Evolutionary conservation across 345 rosid species (phyloP).

Genomic region (Passiflora organensis): DNA sequence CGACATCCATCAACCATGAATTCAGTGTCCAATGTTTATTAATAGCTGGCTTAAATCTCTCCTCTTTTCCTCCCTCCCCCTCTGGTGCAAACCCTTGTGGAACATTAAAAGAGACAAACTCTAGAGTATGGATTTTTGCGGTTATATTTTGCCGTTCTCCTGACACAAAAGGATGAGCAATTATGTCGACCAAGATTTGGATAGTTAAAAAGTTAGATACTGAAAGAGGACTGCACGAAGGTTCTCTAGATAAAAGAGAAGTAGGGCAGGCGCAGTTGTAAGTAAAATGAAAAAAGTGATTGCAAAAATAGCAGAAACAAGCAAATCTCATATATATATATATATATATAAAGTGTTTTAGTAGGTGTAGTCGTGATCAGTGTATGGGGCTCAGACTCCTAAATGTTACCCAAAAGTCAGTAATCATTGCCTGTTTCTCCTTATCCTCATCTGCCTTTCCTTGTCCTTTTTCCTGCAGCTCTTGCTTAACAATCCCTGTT

Average conservation of each 20-base stretch:
- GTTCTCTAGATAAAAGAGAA: neutral
- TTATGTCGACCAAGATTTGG: constrained; percentile 9
- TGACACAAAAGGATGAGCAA: neutral
- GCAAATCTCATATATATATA: too few species aligned
- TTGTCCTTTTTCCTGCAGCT: too few species aligned
- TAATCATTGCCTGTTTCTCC: constrained; percentile 9
- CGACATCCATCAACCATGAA: constrained; percentile 1
- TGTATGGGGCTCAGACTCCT: constrained; percentile 8
- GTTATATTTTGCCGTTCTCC: neutral
- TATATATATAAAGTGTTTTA: neutral
- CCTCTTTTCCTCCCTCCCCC: too few species aligned
- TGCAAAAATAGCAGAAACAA: too few species aligned
- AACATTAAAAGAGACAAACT: constrained; percentile 3
- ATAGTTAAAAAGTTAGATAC: constrained; percentile 1
- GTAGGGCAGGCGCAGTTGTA: neutral
- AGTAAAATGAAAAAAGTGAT: neutral
- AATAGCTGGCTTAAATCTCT: too few species aligned
- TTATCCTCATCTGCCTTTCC: constrained; percentile 9
- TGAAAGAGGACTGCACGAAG: neutral
- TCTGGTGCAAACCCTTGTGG: too few species aligned
- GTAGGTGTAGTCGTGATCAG: constrained; percentile 15
- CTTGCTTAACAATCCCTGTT: too few species aligned
- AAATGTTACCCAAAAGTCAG: constrained; percentile 1
- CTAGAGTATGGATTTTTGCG: neutral
- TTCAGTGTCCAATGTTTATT: constrained; percentile 10